These are phyloP conservation scores for Miscanthus sacchariflorus DNA, from an alignment of 202 grass and related monocot species.

Conservation along the genomic window DNA sequence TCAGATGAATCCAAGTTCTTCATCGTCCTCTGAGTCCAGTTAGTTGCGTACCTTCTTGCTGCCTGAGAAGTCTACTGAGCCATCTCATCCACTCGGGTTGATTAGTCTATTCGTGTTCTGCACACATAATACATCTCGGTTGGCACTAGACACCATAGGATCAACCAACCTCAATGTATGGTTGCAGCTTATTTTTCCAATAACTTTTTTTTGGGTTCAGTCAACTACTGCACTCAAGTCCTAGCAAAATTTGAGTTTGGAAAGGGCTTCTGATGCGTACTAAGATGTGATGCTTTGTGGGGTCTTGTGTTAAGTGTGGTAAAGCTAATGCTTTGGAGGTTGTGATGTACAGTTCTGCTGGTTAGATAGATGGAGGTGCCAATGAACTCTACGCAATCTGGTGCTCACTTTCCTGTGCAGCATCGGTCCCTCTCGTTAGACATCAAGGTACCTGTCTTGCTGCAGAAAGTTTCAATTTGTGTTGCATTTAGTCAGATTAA, in stretches of 20 bases:
- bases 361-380: conserved; percentile 42
- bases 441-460: conserved; percentile 63
- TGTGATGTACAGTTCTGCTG: neutral
- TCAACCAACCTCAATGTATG: neutral
- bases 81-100: neutral
- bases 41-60: neutral
- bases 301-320: neutral
- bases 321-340: conserved; percentile 2
- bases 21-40: neutral
- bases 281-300: neutral
- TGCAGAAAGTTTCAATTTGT: neutral
- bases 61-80: neutral
- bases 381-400: conserved; percentile 20
- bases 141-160: neutral
- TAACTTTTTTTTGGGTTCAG: neutral
- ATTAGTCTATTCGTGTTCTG: neutral
- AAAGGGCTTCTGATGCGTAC: neutral
- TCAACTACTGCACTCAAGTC: neutral
- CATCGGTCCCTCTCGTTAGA: conserved; percentile 65
- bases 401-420: conserved; percentile 54
- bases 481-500: neutral
- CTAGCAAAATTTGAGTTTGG: neutral
- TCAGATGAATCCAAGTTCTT: neutral
- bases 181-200: neutral
- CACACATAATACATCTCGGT: neutral